Conservation (phyloP, 2,329 filamentous ascomycete species). For the Aspergillus pseudotamarii region DNA sequence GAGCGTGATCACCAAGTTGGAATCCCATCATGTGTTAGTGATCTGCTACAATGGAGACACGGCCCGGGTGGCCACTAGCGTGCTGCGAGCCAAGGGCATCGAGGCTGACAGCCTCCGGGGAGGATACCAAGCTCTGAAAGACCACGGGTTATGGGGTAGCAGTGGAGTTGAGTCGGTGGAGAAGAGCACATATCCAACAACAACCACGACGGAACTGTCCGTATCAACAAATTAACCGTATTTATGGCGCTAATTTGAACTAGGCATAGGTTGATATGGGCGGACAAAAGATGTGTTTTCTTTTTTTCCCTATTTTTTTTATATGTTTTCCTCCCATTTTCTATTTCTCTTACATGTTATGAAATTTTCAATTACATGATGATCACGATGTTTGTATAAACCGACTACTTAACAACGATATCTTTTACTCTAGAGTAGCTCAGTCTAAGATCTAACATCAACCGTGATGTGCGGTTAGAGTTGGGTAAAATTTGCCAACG, state of each 20-base stretch:
- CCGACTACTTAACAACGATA: not conserved
- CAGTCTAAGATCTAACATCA: too few species aligned
- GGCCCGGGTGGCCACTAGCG: slow-evolving; percentile 56
- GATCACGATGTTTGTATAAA: not conserved
- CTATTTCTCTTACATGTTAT: not conserved
- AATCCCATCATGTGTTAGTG: slow-evolving; percentile 46
- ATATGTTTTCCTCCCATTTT: not conserved
- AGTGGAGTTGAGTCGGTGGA: slow-evolving; percentile 8
- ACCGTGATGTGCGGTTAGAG: too few species aligned
- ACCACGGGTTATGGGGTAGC: slow-evolving; percentile 31
- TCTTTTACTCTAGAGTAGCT: too few species aligned
- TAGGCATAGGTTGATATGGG: not conserved
- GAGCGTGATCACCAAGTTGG: slow-evolving; percentile 23
- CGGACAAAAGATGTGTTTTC: not conserved
- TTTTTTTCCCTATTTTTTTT: not conserved
- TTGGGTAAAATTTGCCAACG: not conserved
- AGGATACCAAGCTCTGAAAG: slow-evolving; percentile 37
- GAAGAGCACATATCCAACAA: not conserved
- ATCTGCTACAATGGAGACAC: slow-evolving; percentile 60
- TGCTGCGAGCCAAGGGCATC: slow-evolving; percentile 55
- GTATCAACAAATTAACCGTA: slow-evolving; percentile 7
- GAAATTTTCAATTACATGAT: not conserved
- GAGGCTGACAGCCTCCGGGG: slow-evolving; percentile 52
- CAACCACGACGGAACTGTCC: slow-evolving; percentile 10
- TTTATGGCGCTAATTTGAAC: not conserved